These are phyloP conservation scores for Diddensiella santjacobensis DNA, from an alignment of 805 yeast genomes.

Conservation along the genomic window DNA sequence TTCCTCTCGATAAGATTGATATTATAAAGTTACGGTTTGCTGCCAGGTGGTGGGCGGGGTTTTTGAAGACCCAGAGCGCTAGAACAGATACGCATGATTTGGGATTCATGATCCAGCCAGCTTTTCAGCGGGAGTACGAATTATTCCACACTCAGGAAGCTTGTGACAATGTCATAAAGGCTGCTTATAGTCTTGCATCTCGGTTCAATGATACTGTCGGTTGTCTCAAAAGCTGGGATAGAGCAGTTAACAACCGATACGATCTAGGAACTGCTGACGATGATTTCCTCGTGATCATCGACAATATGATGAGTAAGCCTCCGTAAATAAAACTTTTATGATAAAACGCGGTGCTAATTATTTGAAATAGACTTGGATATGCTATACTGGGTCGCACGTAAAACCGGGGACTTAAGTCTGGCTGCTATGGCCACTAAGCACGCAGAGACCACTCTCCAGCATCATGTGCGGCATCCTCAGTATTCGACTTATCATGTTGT, in stretches of 20 bases:
- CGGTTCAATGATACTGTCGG: slow-evolving; percentile 26
- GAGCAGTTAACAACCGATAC: slow-evolving; percentile 22
- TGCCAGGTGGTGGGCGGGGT: slow-evolving; percentile 4
- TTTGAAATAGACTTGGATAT: slow-evolving; percentile 24
- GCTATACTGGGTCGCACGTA: slow-evolving; percentile 27
- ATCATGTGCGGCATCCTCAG: slow-evolving; percentile 25
- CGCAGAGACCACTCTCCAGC: slow-evolving; percentile 28
- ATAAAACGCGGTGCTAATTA: no score
- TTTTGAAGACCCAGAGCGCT: neutral
- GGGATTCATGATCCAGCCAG: slow-evolving; percentile 27
- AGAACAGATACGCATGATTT: slow-evolving; percentile 29
- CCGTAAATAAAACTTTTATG: no score
- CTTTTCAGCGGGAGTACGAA: slow-evolving; percentile 26
- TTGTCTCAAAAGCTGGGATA: slow-evolving; percentile 30
- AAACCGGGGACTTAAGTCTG: slow-evolving; percentile 26
- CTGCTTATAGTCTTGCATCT: slow-evolving; percentile 28
- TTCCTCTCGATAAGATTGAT: neutral
- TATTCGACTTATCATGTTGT: slow-evolving; percentile 28
- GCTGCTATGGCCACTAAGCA: slow-evolving; percentile 30
- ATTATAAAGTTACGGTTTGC: neutral
- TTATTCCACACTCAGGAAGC: slow-evolving; percentile 18
- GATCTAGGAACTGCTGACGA: slow-evolving; percentile 19
- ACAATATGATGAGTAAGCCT: no score
- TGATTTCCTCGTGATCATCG: slow-evolving; percentile 25
- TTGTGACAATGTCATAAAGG: slow-evolving; percentile 18